phyloP scores from a whole-genome alignment of 176 grass and related monocot species.

The Hordeum vulgare region MorexV3_pseudomolecules_assembly NC_058523.1:12588675-12589174 shows the following conservation, averaged over 20 bases:
- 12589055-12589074: background rate
- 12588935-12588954: background rate
- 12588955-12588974: background rate
- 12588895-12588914: background rate
- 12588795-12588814: background rate
- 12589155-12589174: background rate
- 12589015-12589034: background rate
- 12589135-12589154: background rate
- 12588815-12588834: background rate
- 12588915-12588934: background rate
- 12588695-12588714: background rate
- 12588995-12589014: background rate
- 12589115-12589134: background rate
- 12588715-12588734: background rate
- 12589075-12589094: background rate
- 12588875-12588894: background rate
- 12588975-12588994: background rate
- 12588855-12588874: background rate
- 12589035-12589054: background rate
- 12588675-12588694: background rate
- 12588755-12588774: background rate
- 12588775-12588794: background rate
- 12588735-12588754: background rate
- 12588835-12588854: background rate
- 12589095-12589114: background rate